Conservation (phyloP, 1,139 yeast genomes). For the Chernovozyma sophiae-reginae region DNA sequence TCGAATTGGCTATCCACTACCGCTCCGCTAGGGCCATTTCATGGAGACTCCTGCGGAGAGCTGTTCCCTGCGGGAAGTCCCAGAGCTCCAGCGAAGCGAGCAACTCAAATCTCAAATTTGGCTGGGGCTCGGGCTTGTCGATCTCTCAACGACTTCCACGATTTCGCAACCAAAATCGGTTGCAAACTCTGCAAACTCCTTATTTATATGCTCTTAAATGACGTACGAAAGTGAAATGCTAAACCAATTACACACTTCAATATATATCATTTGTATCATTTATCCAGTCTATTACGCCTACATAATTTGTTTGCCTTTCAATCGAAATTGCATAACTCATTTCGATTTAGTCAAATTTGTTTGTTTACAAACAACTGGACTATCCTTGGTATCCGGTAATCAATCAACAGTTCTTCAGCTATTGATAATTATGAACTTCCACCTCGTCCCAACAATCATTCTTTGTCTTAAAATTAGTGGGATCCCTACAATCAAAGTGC, state of each 20-base stretch:
- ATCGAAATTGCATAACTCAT: not conserved
- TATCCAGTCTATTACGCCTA: conserved; percentile 2
- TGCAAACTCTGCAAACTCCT: too few relatives aligned
- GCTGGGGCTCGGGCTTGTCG: too few relatives aligned
- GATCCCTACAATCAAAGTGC: conserved; percentile 2
- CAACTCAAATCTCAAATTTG: too few relatives aligned
- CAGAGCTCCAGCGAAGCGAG: too few relatives aligned
- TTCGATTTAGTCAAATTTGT: conserved; percentile 6
- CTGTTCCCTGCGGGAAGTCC: too few relatives aligned
- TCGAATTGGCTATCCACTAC: too few relatives aligned
- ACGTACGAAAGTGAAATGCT: too few relatives aligned
- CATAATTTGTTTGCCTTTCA: not conserved
- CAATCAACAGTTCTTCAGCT: not conserved
- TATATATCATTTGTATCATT: not conserved
- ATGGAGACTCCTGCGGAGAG: too few relatives aligned
- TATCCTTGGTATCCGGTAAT: conserved; percentile 1
- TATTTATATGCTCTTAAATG: too few relatives aligned
- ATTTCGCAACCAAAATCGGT: too few relatives aligned
- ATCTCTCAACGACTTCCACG: too few relatives aligned
- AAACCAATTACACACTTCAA: not conserved
- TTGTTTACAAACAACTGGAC: conserved; percentile 6
- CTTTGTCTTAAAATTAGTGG: conserved; percentile 9
- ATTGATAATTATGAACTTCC: conserved; percentile 2
- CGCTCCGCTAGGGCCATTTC: too few relatives aligned
- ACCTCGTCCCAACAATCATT: conserved; percentile 6